phyloP scores from a whole-genome alignment of 176 grass and related monocot genomes.

The Oropetium thomaeum region DNA sequence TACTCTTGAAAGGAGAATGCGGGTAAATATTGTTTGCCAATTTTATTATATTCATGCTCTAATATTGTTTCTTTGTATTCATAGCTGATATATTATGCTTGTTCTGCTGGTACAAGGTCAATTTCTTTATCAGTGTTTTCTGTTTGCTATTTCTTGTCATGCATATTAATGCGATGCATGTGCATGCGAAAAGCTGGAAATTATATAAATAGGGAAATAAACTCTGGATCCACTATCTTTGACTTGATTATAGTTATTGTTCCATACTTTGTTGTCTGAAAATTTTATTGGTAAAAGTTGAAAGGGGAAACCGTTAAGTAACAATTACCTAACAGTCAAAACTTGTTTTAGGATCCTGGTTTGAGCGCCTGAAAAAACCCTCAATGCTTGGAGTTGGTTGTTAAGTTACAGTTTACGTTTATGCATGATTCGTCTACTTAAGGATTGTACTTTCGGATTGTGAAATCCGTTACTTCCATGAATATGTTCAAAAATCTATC shows the following conservation, averaged over 20 bases:
- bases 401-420: background rate
- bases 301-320: background rate
- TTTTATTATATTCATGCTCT: background rate
- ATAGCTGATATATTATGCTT: background rate
- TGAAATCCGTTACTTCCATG: background rate
- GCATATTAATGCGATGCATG: background rate
- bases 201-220: background rate
- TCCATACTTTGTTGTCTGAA: background rate
- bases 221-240: background rate
- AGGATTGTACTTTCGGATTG: background rate
- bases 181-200: background rate
- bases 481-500: background rate
- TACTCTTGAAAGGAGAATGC: conserved; percentile 75
- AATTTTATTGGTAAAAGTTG: background rate
- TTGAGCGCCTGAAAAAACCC: background rate
- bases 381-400: background rate
- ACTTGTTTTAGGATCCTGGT: background rate
- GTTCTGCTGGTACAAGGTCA: background rate
- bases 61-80: background rate
- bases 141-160: background rate
- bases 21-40: conserved; percentile 43
- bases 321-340: background rate
- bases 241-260: background rate
- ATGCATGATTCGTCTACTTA: background rate
- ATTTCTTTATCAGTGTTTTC: background rate